phyloP scores from a whole-genome alignment of 2,329 filamentous ascomycete species.

The Paramyrothecium roridum region DNA sequence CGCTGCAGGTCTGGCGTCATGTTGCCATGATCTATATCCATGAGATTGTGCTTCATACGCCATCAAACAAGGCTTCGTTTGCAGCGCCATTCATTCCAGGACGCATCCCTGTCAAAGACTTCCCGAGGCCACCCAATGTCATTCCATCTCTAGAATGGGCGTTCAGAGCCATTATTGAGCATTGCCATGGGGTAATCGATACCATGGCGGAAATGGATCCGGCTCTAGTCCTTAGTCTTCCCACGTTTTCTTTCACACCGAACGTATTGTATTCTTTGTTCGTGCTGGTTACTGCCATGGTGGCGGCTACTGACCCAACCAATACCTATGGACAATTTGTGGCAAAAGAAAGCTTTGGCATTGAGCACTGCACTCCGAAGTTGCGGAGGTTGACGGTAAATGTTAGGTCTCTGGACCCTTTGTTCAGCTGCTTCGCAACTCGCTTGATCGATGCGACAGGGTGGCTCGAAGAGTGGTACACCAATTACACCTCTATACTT shows the following conservation, averaged over 20 bases:
- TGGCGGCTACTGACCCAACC: slow-evolving; percentile 11
- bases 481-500: neutral
- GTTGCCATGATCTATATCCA: slow-evolving; percentile 9
- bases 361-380: neutral
- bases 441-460: neutral
- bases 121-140: slow-evolving; percentile 1
- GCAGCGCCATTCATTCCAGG: slow-evolving; percentile 10
- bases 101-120: slow-evolving; percentile 9
- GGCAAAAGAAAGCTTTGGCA: neutral
- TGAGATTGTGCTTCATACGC: slow-evolving; percentile 11
- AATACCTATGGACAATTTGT: slow-evolving; percentile 4
- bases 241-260: slow-evolving; percentile 10
- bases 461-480: slow-evolving; percentile 1
- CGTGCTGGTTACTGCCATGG: slow-evolving; percentile 11
- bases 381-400: neutral
- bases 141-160: neutral
- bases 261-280: slow-evolving; percentile 11
- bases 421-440: neutral
- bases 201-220: neutral
- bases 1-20: slow-evolving; percentile 1
- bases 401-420: neutral
- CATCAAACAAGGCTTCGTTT: slow-evolving; percentile 11
- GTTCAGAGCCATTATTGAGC: neutral
- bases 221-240: slow-evolving; percentile 3
- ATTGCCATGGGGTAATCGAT: neutral